Percentiles rank a stretch among this genome's conserved stretches.
Evolutionary conservation across 441 rosid species (phyloP).

Genomic region (Capsella rubella): DNA sequence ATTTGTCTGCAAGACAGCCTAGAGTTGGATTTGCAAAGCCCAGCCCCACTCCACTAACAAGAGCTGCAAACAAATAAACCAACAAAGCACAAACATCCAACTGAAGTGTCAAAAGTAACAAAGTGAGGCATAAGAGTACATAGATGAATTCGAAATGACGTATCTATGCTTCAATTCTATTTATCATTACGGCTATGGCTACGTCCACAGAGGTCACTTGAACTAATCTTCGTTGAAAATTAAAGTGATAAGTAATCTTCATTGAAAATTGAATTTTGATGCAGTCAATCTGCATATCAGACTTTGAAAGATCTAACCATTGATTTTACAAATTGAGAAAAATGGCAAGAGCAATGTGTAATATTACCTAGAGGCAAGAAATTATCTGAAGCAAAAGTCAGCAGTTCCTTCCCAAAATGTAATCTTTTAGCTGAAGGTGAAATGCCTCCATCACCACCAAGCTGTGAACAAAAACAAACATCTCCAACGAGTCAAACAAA

Average conservation of each 20-base stretch:
- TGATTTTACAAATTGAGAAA: too few species aligned
- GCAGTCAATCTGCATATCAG: too few species aligned
- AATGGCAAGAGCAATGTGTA: not conserved
- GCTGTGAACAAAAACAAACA: slow-evolving; percentile 47
- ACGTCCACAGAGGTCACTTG: not conserved
- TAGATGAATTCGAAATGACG: not conserved
- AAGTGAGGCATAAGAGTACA: slow-evolving; percentile 7
- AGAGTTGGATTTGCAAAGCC: slow-evolving; percentile 91
- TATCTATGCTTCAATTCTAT: not conserved
- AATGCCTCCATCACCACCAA: slow-evolving; percentile 42
- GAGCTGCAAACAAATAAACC: slow-evolving; percentile 60
- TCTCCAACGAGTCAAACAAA: slow-evolving; percentile 9
- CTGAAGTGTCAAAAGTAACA: slow-evolving; percentile 7
- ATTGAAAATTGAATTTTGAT: too few species aligned
- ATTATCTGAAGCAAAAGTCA: slow-evolving; percentile 60
- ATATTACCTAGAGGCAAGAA: slow-evolving; percentile 82
- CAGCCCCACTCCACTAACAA: slow-evolving; percentile 75
- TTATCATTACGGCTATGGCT: not conserved
- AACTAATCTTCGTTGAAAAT: not conserved
- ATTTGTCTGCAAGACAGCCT: slow-evolving; percentile 88
- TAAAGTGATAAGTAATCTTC: not conserved
- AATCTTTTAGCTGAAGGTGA: slow-evolving; percentile 40
- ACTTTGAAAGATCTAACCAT: too few species aligned
- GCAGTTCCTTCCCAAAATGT: slow-evolving; percentile 57
- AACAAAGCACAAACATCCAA: slow-evolving; percentile 33